Conservation (phyloP, 441 rosid genomes). For the Populus hybrid region DNA sequence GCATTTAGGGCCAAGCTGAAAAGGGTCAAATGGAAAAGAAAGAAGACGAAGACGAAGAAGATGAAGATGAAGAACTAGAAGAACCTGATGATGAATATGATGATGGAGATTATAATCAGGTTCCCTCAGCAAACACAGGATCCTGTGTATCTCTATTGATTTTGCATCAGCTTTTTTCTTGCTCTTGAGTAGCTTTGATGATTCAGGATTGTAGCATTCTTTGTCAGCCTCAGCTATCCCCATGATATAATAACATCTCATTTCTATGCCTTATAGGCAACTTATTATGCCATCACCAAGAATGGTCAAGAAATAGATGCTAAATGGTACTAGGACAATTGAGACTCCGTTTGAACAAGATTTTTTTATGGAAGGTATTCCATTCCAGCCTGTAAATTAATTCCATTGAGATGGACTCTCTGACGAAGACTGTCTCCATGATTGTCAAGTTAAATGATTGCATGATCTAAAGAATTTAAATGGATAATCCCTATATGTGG, state of each 20-base stretch:
- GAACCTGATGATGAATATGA: slow-evolving; percentile 45
- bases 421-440: neutral
- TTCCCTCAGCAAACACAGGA: neutral
- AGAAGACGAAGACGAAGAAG: slow-evolving; percentile 41
- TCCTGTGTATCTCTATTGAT: neutral
- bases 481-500: neutral
- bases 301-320: neutral
- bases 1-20: slow-evolving; percentile 11
- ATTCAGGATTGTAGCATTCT: neutral
- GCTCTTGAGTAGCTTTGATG: neutral
- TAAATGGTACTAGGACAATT: neutral
- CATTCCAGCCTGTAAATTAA: neutral
- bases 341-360: neutral
- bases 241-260: neutral
- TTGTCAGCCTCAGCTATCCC: neutral
- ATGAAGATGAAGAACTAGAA: slow-evolving; percentile 34
- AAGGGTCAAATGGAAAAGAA: slow-evolving; percentile 20
- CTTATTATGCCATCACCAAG: neutral
- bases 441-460: neutral
- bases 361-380: neutral
- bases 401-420: neutral
- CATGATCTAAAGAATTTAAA: neutral
- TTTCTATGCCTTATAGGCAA: neutral
- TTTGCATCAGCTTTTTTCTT: neutral
- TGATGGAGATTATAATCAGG: slow-evolving; percentile 38